Evolutionary conservation across 306 rosid genomes (phyloP).

Genomic region (Elaeagnus macrophylla): DNA sequence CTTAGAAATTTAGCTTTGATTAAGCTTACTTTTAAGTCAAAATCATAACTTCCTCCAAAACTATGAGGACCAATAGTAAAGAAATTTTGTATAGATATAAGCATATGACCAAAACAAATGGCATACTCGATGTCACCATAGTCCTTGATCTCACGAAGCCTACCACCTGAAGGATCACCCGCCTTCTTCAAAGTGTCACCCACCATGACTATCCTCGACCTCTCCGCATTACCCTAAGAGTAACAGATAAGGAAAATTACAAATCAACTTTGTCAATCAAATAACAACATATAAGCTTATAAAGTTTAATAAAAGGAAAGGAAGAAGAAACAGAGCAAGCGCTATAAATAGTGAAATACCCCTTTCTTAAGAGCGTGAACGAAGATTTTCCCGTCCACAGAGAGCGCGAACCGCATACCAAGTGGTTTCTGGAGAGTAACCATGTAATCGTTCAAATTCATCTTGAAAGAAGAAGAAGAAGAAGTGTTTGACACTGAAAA

Average conservation of each 20-base stretch:
- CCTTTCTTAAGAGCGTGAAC: slow-evolving; percentile 83
- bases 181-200: slow-evolving; percentile 90
- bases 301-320: not conserved
- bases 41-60: not conserved
- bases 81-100: not conserved
- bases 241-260: not conserved
- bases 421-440: slow-evolving; percentile 82
- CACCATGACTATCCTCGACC: slow-evolving; percentile 82
- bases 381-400: slow-evolving; percentile 65
- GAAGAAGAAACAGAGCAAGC: not conserved
- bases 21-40: not conserved
- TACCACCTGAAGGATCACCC: slow-evolving; percentile 49
- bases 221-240: slow-evolving; percentile 80
- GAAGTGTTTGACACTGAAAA: slow-evolving; percentile 31
- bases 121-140: slow-evolving; percentile 55
- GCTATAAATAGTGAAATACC: slow-evolving; percentile 26
- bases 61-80: not conserved
- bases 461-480: slow-evolving; percentile 35
- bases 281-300: slow-evolving; percentile 4
- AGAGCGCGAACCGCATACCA: slow-evolving; percentile 80
- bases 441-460: slow-evolving; percentile 80
- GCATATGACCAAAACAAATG: not conserved
- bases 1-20: not conserved
- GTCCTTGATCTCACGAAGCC: slow-evolving; percentile 48
- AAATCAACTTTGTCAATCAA: not conserved